These are phyloP conservation scores for Kluyveromyces sp. DNA, from an alignment of 1,139 yeast genomes.

Conservation along the genomic window DNA sequence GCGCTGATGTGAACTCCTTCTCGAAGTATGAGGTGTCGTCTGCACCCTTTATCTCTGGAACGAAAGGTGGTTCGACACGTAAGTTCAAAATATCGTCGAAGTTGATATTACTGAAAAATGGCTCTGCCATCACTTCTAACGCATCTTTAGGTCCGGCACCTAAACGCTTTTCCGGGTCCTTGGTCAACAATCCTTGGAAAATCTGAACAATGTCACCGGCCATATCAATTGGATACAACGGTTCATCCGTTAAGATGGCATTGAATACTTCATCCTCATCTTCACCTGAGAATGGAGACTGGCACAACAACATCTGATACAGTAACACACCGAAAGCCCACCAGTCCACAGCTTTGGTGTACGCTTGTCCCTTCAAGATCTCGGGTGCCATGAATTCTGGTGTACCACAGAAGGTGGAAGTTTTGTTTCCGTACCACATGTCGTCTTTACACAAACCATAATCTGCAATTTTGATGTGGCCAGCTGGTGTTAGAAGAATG, in stretches of 20 bases:
- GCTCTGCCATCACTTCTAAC: conserved; percentile 87
- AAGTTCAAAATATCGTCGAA: conserved; percentile 78
- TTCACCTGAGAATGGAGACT: conserved; percentile 96
- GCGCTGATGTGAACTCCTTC: conserved; percentile 88
- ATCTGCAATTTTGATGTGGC: conserved; percentile 96
- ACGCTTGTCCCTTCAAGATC: conserved; percentile 83
- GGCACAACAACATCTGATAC: conserved; percentile 93
- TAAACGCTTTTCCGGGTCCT: conserved; percentile 76
- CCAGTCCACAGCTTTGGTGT: conserved; percentile 96
- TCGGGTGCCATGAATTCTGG: conserved; percentile 99
- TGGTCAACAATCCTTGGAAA: conserved; percentile 79
- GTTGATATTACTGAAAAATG: conserved; percentile 82
- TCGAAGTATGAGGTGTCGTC: conserved; percentile 93
- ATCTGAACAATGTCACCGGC: conserved; percentile 94
- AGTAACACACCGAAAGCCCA: conserved; percentile 98
- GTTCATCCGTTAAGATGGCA: conserved; percentile 96
- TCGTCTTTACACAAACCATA: conserved; percentile 95
- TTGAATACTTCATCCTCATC: conserved; percentile 98
- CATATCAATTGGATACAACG: conserved; percentile 96
- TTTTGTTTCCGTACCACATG: conserved; percentile 87
- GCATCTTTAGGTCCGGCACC: conserved; percentile 91
- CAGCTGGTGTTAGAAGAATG: conserved; percentile 77
- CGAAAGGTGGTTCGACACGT: conserved; percentile 75
- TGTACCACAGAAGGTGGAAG: conserved; percentile 97
- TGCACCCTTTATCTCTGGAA: conserved; percentile 75